A percentile compares a stretch with the other conserved stretches of the same genome.
Evolutionary conservation across 176 grass and related monocot species (phyloP).

Genomic region (Avena insularis): DNA sequence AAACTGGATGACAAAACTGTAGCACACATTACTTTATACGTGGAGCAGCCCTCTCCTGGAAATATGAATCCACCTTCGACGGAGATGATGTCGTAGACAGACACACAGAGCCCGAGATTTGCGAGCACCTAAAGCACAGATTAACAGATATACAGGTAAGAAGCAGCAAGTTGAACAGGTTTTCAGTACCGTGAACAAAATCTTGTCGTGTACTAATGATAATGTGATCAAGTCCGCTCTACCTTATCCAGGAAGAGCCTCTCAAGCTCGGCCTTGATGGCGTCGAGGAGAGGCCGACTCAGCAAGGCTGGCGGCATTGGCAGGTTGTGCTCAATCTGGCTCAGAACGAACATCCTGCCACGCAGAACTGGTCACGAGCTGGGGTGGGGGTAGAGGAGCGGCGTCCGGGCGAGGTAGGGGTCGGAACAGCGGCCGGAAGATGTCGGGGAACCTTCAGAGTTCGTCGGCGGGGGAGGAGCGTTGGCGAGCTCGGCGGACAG

Average conservation of each 20-base stretch:
- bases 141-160: background rate
- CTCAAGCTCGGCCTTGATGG: constrained; percentile 79
- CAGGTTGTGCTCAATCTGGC: constrained; percentile 74
- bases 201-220: background rate
- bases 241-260: constrained; percentile 92
- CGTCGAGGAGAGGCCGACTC: constrained; percentile 63
- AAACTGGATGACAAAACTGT: background rate
- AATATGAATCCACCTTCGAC: constrained; percentile 81
- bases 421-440: background rate
- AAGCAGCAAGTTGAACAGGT: background rate
- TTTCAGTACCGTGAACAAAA: background rate
- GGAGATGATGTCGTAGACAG: constrained; percentile 72
- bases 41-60: constrained; percentile 77
- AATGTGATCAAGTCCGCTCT: background rate
- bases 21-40: constrained; percentile 65
- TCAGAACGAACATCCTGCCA: constrained; percentile 77
- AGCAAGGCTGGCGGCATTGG: constrained; percentile 78
- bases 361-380: background rate
- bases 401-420: too few relatives aligned
- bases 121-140: constrained; percentile 57
- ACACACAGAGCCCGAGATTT: constrained; percentile 82
- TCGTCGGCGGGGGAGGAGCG: background rate
- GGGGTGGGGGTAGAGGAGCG: background rate
- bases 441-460: background rate
- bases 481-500: background rate